A percentile compares a stretch with the other conserved stretches of the same genome.
Evolutionary conservation across 257 asterid genomes (phyloP).

Genomic region (Fraxinus quadrangulata): DNA sequence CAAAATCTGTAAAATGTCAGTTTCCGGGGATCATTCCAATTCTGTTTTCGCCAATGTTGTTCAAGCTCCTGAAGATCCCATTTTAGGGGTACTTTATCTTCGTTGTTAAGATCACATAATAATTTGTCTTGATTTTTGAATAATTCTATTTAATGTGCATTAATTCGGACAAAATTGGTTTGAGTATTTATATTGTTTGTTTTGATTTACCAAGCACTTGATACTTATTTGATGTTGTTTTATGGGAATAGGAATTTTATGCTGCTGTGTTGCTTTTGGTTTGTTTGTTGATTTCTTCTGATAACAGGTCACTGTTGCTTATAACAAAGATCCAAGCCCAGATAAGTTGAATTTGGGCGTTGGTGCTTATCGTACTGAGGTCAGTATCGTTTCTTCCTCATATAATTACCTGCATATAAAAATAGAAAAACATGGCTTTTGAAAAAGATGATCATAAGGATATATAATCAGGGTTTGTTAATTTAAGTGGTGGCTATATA

Average conservation of each 20-base stretch:
- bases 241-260: background rate
- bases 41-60: conserved; percentile 64
- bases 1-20: conserved; percentile 11
- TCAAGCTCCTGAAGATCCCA: conserved; percentile 85
- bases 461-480: background rate
- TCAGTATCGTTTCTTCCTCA: conserved; percentile 17
- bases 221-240: background rate
- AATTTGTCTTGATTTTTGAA: background rate
- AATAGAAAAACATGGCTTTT: background rate
- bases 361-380: conserved; percentile 91
- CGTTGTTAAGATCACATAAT: background rate
- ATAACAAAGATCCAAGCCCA: conserved; percentile 72
- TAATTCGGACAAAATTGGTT: background rate
- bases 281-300: conserved; percentile 24
- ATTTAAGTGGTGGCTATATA: background rate
- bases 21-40: conserved; percentile 13
- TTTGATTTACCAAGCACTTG: conserved; percentile 6
- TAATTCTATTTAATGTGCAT: background rate
- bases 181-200: background rate
- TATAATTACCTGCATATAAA: background rate
- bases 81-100: conserved; percentile 55
- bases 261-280: conserved; percentile 3
- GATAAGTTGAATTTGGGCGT: conserved; percentile 75
- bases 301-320: conserved; percentile 81
- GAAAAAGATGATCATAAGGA: background rate